Evolutionary conservation across 2,329 filamentous ascomycete genomes (phyloP).

Genomic region (Cladosporium sphaerospermum): DNA sequence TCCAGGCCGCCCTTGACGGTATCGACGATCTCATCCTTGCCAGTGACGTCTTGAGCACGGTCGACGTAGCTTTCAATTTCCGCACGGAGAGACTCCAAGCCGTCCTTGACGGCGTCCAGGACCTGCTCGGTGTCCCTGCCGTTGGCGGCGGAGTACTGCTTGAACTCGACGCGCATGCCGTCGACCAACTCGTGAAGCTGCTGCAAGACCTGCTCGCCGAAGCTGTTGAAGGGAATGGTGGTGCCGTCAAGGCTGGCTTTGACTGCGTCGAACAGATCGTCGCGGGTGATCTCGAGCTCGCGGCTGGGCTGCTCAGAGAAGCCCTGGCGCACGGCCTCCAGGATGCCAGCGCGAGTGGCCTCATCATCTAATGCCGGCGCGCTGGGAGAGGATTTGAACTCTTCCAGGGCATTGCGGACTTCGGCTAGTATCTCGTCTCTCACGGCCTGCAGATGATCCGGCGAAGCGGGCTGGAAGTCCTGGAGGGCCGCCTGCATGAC

Average conservation of each 20-base stretch:
- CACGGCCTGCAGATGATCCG: conserved; percentile 58
- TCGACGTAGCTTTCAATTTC: conserved; percentile 81
- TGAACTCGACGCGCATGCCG: conserved; percentile 59
- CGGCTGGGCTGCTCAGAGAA: conserved; percentile 42
- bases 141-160: conserved; percentile 72
- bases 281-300: conserved; percentile 41
- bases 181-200: conserved; percentile 55
- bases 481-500: conserved; percentile 82
- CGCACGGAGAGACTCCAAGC: conserved; percentile 69
- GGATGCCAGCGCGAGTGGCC: conserved; percentile 49
- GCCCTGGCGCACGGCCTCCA: conserved; percentile 54
- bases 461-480: conserved; percentile 67
- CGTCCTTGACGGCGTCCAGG: conserved; percentile 79
- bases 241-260: conserved; percentile 51
- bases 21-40: conserved; percentile 73
- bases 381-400: conserved; percentile 54
- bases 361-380: conserved; percentile 39
- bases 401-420: conserved; percentile 79
- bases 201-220: conserved; percentile 54
- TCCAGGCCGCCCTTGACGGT: conserved; percentile 61
- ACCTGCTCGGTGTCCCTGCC: conserved; percentile 83
- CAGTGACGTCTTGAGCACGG: conserved; percentile 59
- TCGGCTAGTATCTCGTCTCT: conserved; percentile 78
- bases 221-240: conserved; percentile 44
- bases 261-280: conserved; percentile 55